Base-by-base conservation (phyloP, 1,284 basidiomycete species). In the Melampsora larici-populina region DNA sequence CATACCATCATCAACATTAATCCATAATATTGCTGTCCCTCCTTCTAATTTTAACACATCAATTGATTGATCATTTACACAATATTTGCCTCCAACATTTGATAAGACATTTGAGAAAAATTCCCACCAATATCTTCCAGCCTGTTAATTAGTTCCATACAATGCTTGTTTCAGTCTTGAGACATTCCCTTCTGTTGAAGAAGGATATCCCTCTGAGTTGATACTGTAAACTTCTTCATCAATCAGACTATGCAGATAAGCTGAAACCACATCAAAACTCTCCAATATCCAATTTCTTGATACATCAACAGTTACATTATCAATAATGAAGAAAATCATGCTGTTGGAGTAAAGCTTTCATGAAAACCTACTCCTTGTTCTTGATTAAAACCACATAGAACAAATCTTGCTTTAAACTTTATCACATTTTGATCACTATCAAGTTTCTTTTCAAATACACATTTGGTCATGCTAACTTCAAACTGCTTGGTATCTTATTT, bases 231-330 rank as follows among this genome's bases (percentile, higher is more conserved):
- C n/a, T 6, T 68, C 64, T 40, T 76, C 55, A 9, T 76, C 51
- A 48, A 76, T 67, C 17, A 40, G 73, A 24, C 65, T 76, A 43
- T 76, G 65, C 1, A 68, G 31, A 26, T 76, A 69, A 1, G 66
- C 73, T 48, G 49, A 46, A 26, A 46, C 68, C 1, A 76, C 51
- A 48, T 76, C 73, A 76, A 76, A 76, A 46, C 21, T n/a, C 1
- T 3, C 0, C 3, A 63, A 2, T 9, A 7, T 36, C 13, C 15
- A 69, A 17, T 13, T 5, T 6, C 46, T 21, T 2, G 51, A 8
- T 9, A 33, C 29, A 9, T 29, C 21, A 0, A 76, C 36, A 0
- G 73, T 36, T 6, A 76, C 0, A 17, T 68, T 7, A 2, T 18
- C 9, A 31, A 29, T 15, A 68, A 51, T 21, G 66, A 43, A 3